A percentile compares a stretch with the other conserved stretches of the same genome.
These are phyloP conservation scores for Lipomyces orientalis DNA, from an alignment of 805 yeast species.

Conservation along the genomic window DNA sequence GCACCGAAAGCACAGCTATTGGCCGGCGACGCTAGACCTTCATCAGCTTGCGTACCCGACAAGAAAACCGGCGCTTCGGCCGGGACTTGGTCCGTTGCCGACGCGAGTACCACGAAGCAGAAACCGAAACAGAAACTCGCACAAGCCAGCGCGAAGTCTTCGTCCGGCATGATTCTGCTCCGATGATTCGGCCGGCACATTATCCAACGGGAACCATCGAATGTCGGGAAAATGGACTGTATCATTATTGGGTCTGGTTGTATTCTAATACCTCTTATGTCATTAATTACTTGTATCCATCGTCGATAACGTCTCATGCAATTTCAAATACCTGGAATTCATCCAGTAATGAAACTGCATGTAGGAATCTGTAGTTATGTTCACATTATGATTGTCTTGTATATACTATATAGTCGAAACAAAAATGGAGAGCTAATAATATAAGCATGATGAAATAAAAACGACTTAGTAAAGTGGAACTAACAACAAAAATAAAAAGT, in stretches of 20 bases:
- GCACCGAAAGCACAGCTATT: not conserved
- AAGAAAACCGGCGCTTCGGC: not conserved
- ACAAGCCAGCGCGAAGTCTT: not conserved
- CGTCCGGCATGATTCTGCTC: not conserved
- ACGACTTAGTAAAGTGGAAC: not conserved
- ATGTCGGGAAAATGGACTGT: not conserved
- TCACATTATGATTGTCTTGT: not conserved
- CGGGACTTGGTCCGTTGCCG: not conserved
- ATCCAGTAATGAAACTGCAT: not conserved
- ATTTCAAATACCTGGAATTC: not conserved
- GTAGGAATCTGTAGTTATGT: not conserved
- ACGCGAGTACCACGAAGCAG: not conserved
- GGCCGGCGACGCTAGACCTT: not conserved
- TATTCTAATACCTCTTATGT: constrained; percentile 1
- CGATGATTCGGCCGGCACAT: not conserved
- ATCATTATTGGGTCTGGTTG: constrained; percentile 2
- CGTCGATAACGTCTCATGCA: not conserved
- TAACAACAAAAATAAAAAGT: not conserved
- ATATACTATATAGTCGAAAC: not conserved
- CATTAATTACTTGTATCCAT: not conserved
- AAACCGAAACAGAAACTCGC: not conserved
- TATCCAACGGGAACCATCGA: not conserved
- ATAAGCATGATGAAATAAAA: not conserved
- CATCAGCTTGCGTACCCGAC: not conserved
- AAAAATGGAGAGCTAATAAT: not conserved